A percentile compares a stretch with the other conserved stretches of the same genome.
These are phyloP conservation scores for Arthrinium phaeospermum DNA, from an alignment of 2,329 filamentous ascomycete genomes.

Conservation along the genomic window DNA sequence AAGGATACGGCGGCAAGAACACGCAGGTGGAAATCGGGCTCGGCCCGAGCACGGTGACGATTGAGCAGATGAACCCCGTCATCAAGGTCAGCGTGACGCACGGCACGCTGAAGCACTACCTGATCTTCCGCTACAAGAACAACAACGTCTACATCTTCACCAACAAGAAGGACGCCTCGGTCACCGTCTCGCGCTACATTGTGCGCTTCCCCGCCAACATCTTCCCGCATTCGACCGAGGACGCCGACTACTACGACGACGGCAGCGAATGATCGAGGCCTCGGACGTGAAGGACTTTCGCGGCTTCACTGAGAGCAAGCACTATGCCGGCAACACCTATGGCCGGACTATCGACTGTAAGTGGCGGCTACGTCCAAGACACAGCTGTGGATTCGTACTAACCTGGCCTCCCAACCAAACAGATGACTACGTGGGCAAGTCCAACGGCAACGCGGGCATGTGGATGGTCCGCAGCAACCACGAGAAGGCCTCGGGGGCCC, in stretches of 20 bases:
- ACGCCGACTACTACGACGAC: conserved; percentile 41
- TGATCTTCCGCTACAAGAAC: conserved; percentile 43
- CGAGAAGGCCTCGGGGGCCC: conserved; percentile 47
- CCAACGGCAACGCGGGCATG: conserved; percentile 42
- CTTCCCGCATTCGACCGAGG: conserved; percentile 35
- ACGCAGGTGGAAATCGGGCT: conserved; percentile 40
- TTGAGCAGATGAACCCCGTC: conserved; percentile 36
- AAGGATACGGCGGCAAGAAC: conserved; percentile 25
- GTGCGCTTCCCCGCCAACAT: conserved; percentile 40
- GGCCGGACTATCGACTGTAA: conserved; percentile 43
- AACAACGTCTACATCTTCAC: conserved; percentile 49
- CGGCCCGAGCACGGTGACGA: conserved; percentile 39
- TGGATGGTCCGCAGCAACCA: conserved; percentile 47
- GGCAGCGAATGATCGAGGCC: conserved; percentile 42
- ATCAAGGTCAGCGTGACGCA: conserved; percentile 43
- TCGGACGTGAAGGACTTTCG: conserved; percentile 35
- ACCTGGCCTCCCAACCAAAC: background rate
- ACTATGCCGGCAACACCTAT: conserved; percentile 46
- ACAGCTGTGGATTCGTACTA: background rate
- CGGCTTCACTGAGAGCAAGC: conserved; percentile 45
- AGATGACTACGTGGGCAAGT: conserved; percentile 46
- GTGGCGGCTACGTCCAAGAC: background rate
- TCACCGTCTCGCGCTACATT: conserved; percentile 47
- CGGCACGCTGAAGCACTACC: conserved; percentile 42
- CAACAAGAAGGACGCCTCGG: conserved; percentile 46